These are phyloP conservation scores for Phycomyces blakesleeanus DNA, from an alignment of 192 early-diverging fungal genomes.

Conservation along the genomic window DNA sequence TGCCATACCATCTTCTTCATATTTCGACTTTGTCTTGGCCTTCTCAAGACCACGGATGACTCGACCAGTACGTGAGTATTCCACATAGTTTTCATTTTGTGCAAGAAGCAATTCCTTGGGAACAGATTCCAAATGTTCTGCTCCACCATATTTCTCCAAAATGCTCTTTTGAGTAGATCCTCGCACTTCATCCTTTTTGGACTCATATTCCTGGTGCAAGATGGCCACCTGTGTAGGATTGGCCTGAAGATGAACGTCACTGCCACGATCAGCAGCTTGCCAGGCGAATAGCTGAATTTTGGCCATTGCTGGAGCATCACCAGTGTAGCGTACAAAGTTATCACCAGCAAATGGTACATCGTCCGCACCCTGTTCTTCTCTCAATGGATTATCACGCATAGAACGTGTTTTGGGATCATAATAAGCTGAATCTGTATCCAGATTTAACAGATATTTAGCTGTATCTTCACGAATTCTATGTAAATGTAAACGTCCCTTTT, in stretches of 20 bases:
- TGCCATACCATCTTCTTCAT: slow-evolving; percentile 82
- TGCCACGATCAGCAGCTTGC: slow-evolving; percentile 84
- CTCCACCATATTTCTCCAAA: slow-evolving; percentile 89
- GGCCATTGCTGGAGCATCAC: slow-evolving; percentile 77
- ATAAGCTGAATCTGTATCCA: slow-evolving; percentile 92
- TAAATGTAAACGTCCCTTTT: too few species aligned
- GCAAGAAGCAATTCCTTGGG: slow-evolving; percentile 88
- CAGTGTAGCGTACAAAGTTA: slow-evolving; percentile 89
- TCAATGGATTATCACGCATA: slow-evolving; percentile 95
- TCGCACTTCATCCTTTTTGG: slow-evolving; percentile 75
- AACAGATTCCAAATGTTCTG: slow-evolving; percentile 86
- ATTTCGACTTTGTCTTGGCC: slow-evolving; percentile 77
- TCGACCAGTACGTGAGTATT: slow-evolving; percentile 90
- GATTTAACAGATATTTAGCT: slow-evolving; percentile 95
- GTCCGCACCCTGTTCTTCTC: slow-evolving; percentile 49
- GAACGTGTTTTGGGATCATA: slow-evolving; percentile 99
- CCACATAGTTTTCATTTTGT: slow-evolving; percentile 92
- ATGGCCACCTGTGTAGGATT: slow-evolving; percentile 95
- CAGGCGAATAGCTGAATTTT: slow-evolving; percentile 91
- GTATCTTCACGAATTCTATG: slow-evolving; percentile 95
- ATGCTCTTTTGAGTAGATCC: slow-evolving; percentile 73
- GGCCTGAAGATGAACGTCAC: slow-evolving; percentile 83
- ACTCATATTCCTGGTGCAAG: slow-evolving; percentile 83
- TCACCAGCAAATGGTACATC: slow-evolving; percentile 75
- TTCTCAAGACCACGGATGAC: slow-evolving; percentile 82